Evolutionary conservation across 192 early-diverging fungal species (phyloP).

Genomic region (Rhizophagus clarus): DNA sequence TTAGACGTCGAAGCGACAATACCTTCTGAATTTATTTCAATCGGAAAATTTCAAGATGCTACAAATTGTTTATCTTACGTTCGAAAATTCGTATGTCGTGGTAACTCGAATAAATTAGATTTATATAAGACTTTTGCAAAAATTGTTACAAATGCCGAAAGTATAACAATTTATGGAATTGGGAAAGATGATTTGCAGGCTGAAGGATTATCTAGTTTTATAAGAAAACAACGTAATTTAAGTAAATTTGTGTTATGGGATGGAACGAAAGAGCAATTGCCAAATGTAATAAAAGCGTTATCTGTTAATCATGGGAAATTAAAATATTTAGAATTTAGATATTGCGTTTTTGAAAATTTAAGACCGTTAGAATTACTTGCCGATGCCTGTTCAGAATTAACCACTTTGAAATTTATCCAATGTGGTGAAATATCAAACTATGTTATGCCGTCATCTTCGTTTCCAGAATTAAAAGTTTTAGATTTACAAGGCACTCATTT

Average conservation of each 20-base stretch:
- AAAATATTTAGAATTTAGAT: conserved; percentile 22
- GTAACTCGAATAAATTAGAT: neutral
- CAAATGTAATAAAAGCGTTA: neutral
- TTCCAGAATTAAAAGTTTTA: neutral
- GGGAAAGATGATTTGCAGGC: neutral
- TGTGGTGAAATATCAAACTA: conserved; percentile 10
- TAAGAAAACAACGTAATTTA: neutral
- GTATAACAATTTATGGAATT: neutral
- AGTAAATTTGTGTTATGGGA: conserved; percentile 6
- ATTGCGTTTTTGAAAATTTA: conserved; percentile 1
- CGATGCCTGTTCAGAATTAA: neutral
- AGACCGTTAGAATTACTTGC: neutral
- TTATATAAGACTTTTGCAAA: neutral
- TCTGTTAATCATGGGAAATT: neutral
- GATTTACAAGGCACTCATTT: conserved; percentile 6
- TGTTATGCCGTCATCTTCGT: neutral
- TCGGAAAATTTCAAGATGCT: neutral
- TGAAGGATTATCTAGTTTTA: conserved; percentile 12
- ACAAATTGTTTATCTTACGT: neutral
- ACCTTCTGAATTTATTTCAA: neutral
- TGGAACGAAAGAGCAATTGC: conserved; percentile 1
- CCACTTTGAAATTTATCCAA: conserved; percentile 13
- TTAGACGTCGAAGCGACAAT: neutral
- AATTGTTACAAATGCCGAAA: neutral
- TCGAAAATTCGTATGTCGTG: conserved; percentile 3